A percentile compares a stretch with the other conserved stretches of the same genome.
Conservation (phyloP, 2,329 filamentous ascomycete genomes). For the Periconia macrospinosa region DNA sequence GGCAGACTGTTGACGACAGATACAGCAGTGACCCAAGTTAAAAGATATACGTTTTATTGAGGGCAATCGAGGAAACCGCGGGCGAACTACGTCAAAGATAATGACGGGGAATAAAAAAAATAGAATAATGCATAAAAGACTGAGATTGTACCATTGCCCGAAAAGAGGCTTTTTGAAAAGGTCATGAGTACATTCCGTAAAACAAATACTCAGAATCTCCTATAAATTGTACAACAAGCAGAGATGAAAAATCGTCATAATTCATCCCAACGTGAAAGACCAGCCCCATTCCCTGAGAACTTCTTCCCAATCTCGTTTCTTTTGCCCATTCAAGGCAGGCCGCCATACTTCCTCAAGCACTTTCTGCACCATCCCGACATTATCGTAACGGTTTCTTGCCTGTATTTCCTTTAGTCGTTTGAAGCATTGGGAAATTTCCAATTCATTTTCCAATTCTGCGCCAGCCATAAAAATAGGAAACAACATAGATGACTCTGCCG, state of each 20-base stretch:
- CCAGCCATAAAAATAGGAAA: slow-evolving; percentile 42
- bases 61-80: no score
- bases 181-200: neutral
- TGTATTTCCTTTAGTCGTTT: slow-evolving; percentile 35
- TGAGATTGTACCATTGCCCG: no score
- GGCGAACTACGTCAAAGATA: no score
- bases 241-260: neutral
- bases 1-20: neutral
- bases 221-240: neutral
- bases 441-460: slow-evolving; percentile 33
- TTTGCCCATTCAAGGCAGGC: slow-evolving; percentile 28
- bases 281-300: slow-evolving; percentile 38
- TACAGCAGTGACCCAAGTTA: neutral
- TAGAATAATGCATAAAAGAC: no score
- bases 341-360: slow-evolving; percentile 41
- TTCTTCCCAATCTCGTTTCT: slow-evolving; percentile 38
- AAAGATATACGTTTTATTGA: no score
- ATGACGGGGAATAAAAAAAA: no score
- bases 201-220: neutral
- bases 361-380: slow-evolving; percentile 35
- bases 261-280: slow-evolving; percentile 38
- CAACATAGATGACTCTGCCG: slow-evolving; percentile 37
- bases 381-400: slow-evolving; percentile 38
- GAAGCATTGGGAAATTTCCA: slow-evolving; percentile 32
- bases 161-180: no score